These are phyloP conservation scores for Carex littledalei DNA, from an alignment of 176 grass and related monocot species.

Conservation along the genomic window DNA sequence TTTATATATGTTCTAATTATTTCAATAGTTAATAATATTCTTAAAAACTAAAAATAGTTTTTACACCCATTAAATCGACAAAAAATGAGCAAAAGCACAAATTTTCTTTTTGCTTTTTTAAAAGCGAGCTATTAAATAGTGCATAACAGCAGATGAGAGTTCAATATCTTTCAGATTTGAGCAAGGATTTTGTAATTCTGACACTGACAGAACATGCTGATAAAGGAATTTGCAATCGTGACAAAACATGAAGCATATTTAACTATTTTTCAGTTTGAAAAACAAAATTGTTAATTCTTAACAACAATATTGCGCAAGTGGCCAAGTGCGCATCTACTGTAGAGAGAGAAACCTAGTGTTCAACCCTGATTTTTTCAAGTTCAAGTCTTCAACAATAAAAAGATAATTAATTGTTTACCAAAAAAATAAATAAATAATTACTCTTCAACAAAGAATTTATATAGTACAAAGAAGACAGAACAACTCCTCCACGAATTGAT, in stretches of 20 bases:
- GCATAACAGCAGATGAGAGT: not conserved
- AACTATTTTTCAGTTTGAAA: not conserved
- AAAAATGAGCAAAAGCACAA: not conserved
- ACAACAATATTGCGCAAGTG: not conserved
- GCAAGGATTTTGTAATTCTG: not conserved
- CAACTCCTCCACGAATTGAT: not conserved
- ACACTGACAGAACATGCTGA: not conserved
- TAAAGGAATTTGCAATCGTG: not conserved
- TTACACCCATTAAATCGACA: not conserved
- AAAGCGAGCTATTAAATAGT: not conserved
- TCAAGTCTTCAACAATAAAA: not conserved
- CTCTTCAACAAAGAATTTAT: not conserved
- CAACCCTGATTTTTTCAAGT: not conserved
- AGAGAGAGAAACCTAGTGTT: not conserved
- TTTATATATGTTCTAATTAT: not conserved
- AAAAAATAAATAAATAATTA: not conserved
- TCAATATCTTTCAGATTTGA: not conserved
- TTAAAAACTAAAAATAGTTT: not conserved
- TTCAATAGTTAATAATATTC: not conserved
- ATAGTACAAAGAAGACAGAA: not conserved
- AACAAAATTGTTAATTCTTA: not conserved
- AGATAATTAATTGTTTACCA: not conserved
- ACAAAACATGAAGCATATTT: not conserved
- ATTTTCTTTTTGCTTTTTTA: not conserved
- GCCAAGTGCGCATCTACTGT: not conserved